Evolutionary conservation across 306 rosid genomes (phyloP), one percentile per base, ranked within the genome.

Genomic region (Quercus aquifolioides): DNA sequence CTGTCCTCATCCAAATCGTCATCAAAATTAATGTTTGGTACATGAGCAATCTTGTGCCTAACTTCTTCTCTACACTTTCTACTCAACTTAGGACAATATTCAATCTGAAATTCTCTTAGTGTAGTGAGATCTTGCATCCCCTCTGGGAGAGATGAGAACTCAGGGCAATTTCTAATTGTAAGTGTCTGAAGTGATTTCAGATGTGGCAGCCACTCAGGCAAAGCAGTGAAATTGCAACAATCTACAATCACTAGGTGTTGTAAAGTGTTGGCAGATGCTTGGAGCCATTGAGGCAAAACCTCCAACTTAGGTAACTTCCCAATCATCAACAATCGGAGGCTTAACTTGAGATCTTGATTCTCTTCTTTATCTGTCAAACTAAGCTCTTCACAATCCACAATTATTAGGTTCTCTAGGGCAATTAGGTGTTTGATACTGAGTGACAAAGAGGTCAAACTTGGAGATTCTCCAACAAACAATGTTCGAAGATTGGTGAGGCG

Each of bases 201-300:
- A 9, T 5, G 10, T 43, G 51, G 51, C 14, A 43, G 3, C 51
- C 51, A 86, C 13, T 72, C 63, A 1, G 85, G 87, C 49, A 83
- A 67, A 30, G 1, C 54, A 11, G 26, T 15, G 3, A 86, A 58
- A 6, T 52, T 72, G 0, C 21, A 0, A 13, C 80, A 84, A 1
- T 7, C 0, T 38, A 0, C 0, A 62, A 84, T 59, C 3, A 0
- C 0, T n/a, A 87, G 13, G 19, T 3, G 13, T 0, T 60, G 58
- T 35, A 87, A 68, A n/a, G 84, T 84, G 35, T 76, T 4, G 8
- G 25, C 10, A 8, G 80, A 76, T 14, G 55, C 76, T 33, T 68
- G 78, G 51, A 87, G 78, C 87, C 84, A 84, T 0, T 13, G 17
- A 14, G 86, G 87, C 52, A 87, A 35, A 7, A 25, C 65, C 6